phyloP scores from a whole-genome alignment of 441 rosid genomes.

The Adansonia gregorii region DNA sequence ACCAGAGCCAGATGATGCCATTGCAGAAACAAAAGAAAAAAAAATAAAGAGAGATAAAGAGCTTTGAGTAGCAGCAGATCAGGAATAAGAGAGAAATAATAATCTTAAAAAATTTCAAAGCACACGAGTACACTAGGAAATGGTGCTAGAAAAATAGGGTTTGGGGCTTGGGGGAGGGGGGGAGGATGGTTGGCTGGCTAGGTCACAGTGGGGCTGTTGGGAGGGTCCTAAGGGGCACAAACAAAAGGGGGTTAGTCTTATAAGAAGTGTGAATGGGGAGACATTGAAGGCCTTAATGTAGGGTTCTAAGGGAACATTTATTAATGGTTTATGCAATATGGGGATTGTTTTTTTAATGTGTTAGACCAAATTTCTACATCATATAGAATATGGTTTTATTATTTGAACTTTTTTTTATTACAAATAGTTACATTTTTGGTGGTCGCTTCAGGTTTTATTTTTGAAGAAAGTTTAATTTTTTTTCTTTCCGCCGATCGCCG shows the following conservation, averaged over 20 bases:
- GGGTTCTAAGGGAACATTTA: conserved; percentile 65
- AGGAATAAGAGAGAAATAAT: conserved; percentile 23
- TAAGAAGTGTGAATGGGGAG: conserved; percentile 57
- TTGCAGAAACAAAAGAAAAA: conserved; percentile 20
- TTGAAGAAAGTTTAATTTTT: not conserved
- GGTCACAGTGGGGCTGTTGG: conserved; percentile 17
- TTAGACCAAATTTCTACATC: conserved; percentile 17
- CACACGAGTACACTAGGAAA: conserved; percentile 80
- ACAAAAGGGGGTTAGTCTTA: conserved; percentile 32
- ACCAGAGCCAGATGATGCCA: conserved; percentile 58
- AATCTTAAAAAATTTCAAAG: conserved; percentile 31
- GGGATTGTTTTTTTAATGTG: conserved; percentile 11
- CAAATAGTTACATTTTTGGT: conserved; percentile 31
- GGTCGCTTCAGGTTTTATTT: not conserved
- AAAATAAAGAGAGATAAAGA: not conserved
- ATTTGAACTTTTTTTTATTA: not conserved
- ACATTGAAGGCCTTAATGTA: conserved; percentile 61
- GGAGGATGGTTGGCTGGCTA: not conserved
- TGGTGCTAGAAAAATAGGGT: conserved; percentile 46
- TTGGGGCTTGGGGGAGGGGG: conserved; percentile 1
- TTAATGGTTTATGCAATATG: conserved; percentile 50
- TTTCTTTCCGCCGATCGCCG: conserved; percentile 89
- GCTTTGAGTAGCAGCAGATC: not conserved
- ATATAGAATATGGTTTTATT: not conserved
- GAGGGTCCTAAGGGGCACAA: not conserved